A percentile compares a stretch with the other conserved stretches of the same genome.
phyloP scores from a whole-genome alignment of 2,329 filamentous ascomycete genomes.

The Metarhizium album region DNA sequence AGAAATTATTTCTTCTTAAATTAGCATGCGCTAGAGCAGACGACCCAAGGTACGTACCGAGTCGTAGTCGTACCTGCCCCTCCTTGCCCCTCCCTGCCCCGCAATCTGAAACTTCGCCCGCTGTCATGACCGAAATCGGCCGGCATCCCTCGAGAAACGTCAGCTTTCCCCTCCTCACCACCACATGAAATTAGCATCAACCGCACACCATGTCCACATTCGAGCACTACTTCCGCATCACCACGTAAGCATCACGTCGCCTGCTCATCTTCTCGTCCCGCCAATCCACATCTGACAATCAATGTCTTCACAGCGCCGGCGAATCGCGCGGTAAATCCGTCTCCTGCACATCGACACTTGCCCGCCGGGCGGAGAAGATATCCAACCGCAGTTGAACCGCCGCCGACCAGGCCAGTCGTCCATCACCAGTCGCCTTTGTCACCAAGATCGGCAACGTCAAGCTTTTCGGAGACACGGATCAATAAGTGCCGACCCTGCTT shows the following conservation, averaged over 20 bases:
- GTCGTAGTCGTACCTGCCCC: too few relatives aligned
- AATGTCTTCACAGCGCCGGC: slow-evolving; percentile 29
- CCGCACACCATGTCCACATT: slow-evolving; percentile 68
- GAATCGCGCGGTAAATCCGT: slow-evolving; percentile 83
- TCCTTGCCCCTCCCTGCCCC: too few relatives aligned
- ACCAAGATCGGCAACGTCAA: slow-evolving; percentile 61
- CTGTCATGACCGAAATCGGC: neutral
- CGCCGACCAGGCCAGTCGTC: slow-evolving; percentile 80
- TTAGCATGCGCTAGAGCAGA: too few relatives aligned
- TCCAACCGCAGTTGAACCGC: slow-evolving; percentile 90
- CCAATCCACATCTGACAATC: neutral
- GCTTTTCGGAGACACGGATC: slow-evolving; percentile 19
- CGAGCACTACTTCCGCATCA: slow-evolving; percentile 70
- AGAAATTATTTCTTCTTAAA: too few relatives aligned
- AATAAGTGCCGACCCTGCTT: slow-evolving; percentile 68
- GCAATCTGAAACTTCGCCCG: neutral
- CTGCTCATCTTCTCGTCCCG: slow-evolving; percentile 5
- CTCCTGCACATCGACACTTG: slow-evolving; percentile 86
- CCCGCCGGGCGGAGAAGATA: slow-evolving; percentile 75
- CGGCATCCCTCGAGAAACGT: neutral
- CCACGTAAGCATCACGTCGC: slow-evolving; percentile 50
- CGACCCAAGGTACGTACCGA: too few relatives aligned
- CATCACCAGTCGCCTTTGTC: slow-evolving; percentile 85
- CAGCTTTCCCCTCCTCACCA: neutral
- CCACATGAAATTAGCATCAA: neutral